phyloP scores from a whole-genome alignment of 495 filamentous ascomycete genomes.

The Penicillium malachiteum region DNA sequence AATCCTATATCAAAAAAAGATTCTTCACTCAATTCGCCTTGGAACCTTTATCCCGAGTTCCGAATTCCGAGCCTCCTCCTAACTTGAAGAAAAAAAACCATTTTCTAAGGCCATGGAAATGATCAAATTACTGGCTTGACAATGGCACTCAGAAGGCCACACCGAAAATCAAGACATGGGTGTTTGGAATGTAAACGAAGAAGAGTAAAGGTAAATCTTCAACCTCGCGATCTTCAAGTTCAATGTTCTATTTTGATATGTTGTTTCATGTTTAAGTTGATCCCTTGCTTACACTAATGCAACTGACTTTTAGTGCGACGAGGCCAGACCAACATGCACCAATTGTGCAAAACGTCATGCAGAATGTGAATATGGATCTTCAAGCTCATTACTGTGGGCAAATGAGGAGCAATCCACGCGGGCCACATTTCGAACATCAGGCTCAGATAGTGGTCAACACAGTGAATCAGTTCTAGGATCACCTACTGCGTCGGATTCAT shows the following conservation, averaged over 20 bases:
- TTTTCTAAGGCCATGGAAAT: too few species aligned
- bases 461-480: slow-evolving; percentile 15
- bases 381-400: slow-evolving; percentile 38
- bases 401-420: slow-evolving; percentile 30
- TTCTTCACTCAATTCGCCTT: not conserved
- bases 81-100: too few species aligned
- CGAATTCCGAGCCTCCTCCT: too few species aligned
- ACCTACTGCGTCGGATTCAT: slow-evolving; percentile 20
- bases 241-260: not conserved
- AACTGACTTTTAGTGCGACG: slow-evolving; percentile 32
- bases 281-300: not conserved
- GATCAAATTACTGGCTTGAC: slow-evolving; percentile 12
- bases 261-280: not conserved
- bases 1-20: not conserved
- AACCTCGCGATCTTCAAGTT: not conserved
- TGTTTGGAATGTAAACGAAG: slow-evolving; percentile 36
- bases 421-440: slow-evolving; percentile 15
- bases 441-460: slow-evolving; percentile 23
- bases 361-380: slow-evolving; percentile 41
- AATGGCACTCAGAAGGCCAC: slow-evolving; percentile 36
- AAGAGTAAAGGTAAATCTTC: slow-evolving; percentile 39
- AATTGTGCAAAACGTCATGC: slow-evolving; percentile 42
- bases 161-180: slow-evolving; percentile 36
- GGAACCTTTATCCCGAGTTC: too few species aligned
- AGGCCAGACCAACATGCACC: slow-evolving; percentile 35